These are phyloP conservation scores for Chiua virens DNA, from an alignment of 768 basidiomycete species.

Conservation along the genomic window DNA sequence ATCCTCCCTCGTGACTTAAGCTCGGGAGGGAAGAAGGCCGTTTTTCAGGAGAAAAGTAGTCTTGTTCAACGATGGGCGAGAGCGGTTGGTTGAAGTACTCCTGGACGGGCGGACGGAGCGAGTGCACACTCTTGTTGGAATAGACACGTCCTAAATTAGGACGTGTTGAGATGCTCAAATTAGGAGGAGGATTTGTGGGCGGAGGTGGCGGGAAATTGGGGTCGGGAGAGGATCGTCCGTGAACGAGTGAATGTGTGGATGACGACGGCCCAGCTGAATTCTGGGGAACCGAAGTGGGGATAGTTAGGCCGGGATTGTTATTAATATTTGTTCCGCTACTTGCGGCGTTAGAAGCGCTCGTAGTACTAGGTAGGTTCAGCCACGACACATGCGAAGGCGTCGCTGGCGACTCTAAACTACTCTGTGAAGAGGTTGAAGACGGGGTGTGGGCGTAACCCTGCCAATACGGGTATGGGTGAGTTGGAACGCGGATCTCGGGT, in stretches of 20 bases:
- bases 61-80: constrained; percentile 66
- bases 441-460: constrained; percentile 30
- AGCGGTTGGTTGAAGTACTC: constrained; percentile 41
- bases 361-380: constrained; percentile 22
- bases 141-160: constrained; percentile 30
- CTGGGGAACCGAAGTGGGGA: not conserved
- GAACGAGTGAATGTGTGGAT: constrained; percentile 13
- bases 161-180: constrained; percentile 16
- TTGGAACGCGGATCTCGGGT: constrained; percentile 32
- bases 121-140: constrained; percentile 40
- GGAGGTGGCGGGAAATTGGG: constrained; percentile 36
- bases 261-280: constrained; percentile 8
- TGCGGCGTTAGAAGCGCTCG: constrained; percentile 6
- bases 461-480: constrained; percentile 36
- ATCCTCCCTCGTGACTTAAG: constrained; percentile 27
- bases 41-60: constrained; percentile 56
- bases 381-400: constrained; percentile 43
- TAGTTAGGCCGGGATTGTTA: constrained; percentile 1
- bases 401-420: constrained; percentile 32
- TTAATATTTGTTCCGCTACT: constrained; percentile 3
- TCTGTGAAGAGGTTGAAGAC: constrained; percentile 28
- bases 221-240: constrained; percentile 26
- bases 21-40: constrained; percentile 35
- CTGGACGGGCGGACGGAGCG: constrained; percentile 40
- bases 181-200: constrained; percentile 30